phyloP scores from a whole-genome alignment of 257 asterid genomes.

The Craterostigma plantagineum region DNA sequence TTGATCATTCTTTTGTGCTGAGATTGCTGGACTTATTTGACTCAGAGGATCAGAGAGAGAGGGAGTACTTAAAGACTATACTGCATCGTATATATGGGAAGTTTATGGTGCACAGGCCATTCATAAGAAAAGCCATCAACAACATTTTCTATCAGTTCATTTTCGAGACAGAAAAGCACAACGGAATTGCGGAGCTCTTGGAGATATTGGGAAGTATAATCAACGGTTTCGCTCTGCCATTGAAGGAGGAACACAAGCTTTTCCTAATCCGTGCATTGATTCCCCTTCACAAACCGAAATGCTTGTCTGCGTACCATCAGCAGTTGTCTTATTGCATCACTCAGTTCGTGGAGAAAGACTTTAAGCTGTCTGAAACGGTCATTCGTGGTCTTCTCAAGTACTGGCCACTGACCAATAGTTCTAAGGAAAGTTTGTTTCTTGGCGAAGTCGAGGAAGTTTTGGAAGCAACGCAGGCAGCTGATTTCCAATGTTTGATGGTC shows the following conservation, averaged over 20 bases:
- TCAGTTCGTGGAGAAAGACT: conserved; percentile 47
- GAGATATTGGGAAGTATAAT: conserved; percentile 23
- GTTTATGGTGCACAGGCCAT: conserved; percentile 51
- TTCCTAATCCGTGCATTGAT: conserved; percentile 31
- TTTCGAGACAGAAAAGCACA: conserved; percentile 43
- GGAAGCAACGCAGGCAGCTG: conserved; percentile 41
- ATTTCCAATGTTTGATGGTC: conserved; percentile 46
- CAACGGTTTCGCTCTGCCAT: conserved; percentile 22
- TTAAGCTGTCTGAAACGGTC: conserved; percentile 35
- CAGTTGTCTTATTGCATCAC: conserved; percentile 48
- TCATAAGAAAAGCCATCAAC: conserved; percentile 43
- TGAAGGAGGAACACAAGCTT: conserved; percentile 22
- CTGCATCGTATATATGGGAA: conserved; percentile 41
- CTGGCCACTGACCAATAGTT: conserved; percentile 58
- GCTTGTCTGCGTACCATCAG: conserved; percentile 34
- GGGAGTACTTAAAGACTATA: conserved; percentile 45
- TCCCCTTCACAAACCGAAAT: conserved; percentile 27
- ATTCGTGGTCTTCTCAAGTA: conserved; percentile 41
- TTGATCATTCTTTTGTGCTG: conserved; percentile 47
- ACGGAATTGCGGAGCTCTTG: conserved; percentile 19
- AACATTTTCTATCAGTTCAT: conserved; percentile 35
- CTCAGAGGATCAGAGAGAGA: conserved; percentile 46
- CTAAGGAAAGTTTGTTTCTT: conserved; percentile 57
- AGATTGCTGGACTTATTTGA: conserved; percentile 41
- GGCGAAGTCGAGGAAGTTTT: conserved; percentile 57